Conservation (phyloP, 2,329 filamentous ascomycete species). For the Ophiostoma populinum region DNA sequence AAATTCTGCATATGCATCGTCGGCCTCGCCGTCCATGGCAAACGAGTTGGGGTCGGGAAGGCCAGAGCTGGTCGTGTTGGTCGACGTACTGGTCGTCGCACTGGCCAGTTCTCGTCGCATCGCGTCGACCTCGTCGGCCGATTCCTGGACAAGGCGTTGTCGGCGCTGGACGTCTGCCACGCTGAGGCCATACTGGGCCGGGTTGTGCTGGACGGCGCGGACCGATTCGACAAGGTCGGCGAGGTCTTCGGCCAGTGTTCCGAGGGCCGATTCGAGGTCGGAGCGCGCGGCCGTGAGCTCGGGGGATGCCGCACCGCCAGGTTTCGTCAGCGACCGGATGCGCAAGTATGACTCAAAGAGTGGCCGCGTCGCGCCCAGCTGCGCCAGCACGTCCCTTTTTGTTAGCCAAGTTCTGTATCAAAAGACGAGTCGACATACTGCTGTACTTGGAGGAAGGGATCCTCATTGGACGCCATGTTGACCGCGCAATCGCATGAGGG, state of each 20-base stretch:
- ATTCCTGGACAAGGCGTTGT: slow-evolving; percentile 68
- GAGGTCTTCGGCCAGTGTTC: slow-evolving; percentile 64
- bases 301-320: slow-evolving; percentile 49
- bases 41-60: slow-evolving; percentile 36
- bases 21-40: slow-evolving; percentile 32
- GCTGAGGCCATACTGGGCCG: slow-evolving; percentile 72
- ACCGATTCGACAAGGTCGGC: slow-evolving; percentile 78
- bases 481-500: no score
- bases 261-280: slow-evolving; percentile 49
- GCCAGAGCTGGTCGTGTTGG: slow-evolving; percentile 13
- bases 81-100: slow-evolving; percentile 25
- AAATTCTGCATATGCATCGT: slow-evolving; percentile 54
- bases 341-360: slow-evolving; percentile 91
- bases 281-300: slow-evolving; percentile 66
- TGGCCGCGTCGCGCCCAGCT: slow-evolving; percentile 64
- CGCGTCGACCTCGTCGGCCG: slow-evolving; percentile 72
- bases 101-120: slow-evolving; percentile 63
- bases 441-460: slow-evolving; percentile 57
- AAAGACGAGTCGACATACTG: slow-evolving; percentile 27
- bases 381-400: slow-evolving; percentile 66
- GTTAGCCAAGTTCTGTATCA: not conserved
- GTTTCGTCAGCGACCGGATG: slow-evolving; percentile 58
- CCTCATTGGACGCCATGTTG: slow-evolving; percentile 55
- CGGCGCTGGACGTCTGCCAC: slow-evolving; percentile 66
- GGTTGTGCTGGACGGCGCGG: slow-evolving; percentile 70